A percentile compares a stretch with the other conserved stretches of the same genome.
Evolutionary conservation across 2,329 filamentous ascomycete genomes (phyloP).

Genomic region (Aspergillus japonicus): DNA sequence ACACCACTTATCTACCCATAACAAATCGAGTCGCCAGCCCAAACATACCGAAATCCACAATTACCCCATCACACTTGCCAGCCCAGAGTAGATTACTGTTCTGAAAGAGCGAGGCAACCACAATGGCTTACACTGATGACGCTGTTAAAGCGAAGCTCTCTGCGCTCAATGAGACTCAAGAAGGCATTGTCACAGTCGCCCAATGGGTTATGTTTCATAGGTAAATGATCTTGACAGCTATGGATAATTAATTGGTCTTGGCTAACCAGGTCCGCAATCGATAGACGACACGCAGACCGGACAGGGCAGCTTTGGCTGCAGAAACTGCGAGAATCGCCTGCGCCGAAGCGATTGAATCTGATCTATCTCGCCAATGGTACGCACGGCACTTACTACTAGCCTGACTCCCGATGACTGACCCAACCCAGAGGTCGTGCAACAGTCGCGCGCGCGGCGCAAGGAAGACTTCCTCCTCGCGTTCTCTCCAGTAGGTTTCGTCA

Average conservation of each 20-base stretch:
- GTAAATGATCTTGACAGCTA: slow-evolving; percentile 49
- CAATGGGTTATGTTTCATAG: slow-evolving; percentile 99
- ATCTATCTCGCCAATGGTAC: slow-evolving; percentile 94
- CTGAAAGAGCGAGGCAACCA: slow-evolving; percentile 12
- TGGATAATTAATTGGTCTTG: slow-evolving; percentile 20
- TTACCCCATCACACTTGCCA: neutral
- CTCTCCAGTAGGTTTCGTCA: slow-evolving; percentile 59
- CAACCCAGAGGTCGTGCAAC: slow-evolving; percentile 81
- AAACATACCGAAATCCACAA: neutral
- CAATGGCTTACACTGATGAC: slow-evolving; percentile 94
- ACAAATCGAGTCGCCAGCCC: neutral
- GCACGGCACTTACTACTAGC: slow-evolving; percentile 21
- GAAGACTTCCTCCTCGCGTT: slow-evolving; percentile 91
- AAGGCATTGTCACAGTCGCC: slow-evolving; percentile 91
- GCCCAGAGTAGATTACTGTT: neutral
- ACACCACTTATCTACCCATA: neutral
- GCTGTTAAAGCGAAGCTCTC: slow-evolving; percentile 92
- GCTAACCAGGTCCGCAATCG: slow-evolving; percentile 13
- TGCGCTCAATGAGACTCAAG: slow-evolving; percentile 93
- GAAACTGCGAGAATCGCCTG: slow-evolving; percentile 80
- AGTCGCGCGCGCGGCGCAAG: slow-evolving; percentile 89
- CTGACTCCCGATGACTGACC: slow-evolving; percentile 20
- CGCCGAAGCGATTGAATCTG: slow-evolving; percentile 81
- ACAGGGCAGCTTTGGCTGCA: slow-evolving; percentile 92
- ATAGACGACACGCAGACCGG: slow-evolving; percentile 83